Evolutionary conservation across 305 asterid species (phyloP), one percentile per base, ranked within the genome.

Genomic region (Stenogyne calaminthoides): DNA sequence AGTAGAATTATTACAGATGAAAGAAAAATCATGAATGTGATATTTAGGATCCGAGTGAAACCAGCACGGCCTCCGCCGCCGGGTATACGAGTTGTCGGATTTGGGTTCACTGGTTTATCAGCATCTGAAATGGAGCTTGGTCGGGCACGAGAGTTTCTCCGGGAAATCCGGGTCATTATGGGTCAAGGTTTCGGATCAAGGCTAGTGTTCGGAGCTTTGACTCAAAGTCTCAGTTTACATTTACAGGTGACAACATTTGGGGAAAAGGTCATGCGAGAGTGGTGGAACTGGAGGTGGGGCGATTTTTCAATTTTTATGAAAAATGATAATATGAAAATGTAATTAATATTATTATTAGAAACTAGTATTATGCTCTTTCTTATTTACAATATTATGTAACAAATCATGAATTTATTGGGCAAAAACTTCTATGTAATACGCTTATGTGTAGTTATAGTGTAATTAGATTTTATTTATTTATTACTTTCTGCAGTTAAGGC

Each of bases 81-180:
- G 70, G 83, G 78, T 56, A 59, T 68, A 71, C 86, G 85, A 58
- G 70, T 70, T 69, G 73, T 86, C 27, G 64, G 80, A 22, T 64
- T 75, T n/a, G 79, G 55, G 52, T 47, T 51, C 19, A 9, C 39
- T 22, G 85, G 62, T 10, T 70, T 78, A 75, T 84, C 89, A 54
- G 44, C 81, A 16, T 76, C 76, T n/a, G n/a, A n/a, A n/a, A n/a
- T n/a, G n/a, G n/a, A n/a, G 70, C 61, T 75, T 54, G 73, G 6
- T 71, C 81, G 82, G 71, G 76, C 83, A 32, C 89, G 82, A 47
- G 77, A 67, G 73, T 61, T 83, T 78, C 89, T 83, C 37, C 92
- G 80, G 10, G 95, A 82, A 49, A 76, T 59, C 71, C 82, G 95
- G 71, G 89, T 69, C 98, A 92, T 92, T 52, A 77, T 76, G 52